Evolutionary conservation across 1,139 yeast species (phyloP), one percentile per base, ranked within the genome.

Genomic region (Zygosaccharomyces sapae): DNA sequence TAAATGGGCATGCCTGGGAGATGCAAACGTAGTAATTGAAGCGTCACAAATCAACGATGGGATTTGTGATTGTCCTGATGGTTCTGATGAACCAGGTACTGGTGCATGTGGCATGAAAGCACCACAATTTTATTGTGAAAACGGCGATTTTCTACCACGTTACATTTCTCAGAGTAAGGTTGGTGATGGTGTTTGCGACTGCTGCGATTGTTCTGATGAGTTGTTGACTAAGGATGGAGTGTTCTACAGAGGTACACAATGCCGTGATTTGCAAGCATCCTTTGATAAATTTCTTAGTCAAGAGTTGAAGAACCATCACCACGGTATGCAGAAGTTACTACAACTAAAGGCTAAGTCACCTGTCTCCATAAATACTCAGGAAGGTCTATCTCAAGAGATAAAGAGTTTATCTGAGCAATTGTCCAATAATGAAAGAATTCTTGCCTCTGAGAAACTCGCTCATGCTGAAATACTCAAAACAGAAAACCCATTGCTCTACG

Each of bases 201-300:
- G 99, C 67, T 94, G 99, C 66, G 98, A 94, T 66, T 97, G 99
- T 1, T 79, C 92, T 1, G 98, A 94, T 65, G 99, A 94, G 66
- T 19, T 5, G 3, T 33, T 43, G 33, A 54, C 70, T 61, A 58
- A 57, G 10, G 75, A 72, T 1, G 55, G 63, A 19, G 54, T 75
- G 66, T 45, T 57, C 38, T 85, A 94, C 62, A 78, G 77, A 9
- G 75, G 80, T 56, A 72, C 70, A 49, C 41, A 38, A 4, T 90
- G 97, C 65, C 58, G 55, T 0, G 79, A 79, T 50, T 71, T 79
- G 49, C 67, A 70, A 25, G 59, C 59, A 1, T 63, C 66, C 24
- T 68, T 69, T 41, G 65, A 70, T 16, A 68, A 68, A 18, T 57
- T 66, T 19, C 53, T 62, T 12, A 53, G 61, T n/a, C 40, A 60